Evolutionary conservation across 2,329 filamentous ascomycete genomes (phyloP), one percentile per base, ranked within the genome.

Genomic region (Ophiostoma ips): DNA sequence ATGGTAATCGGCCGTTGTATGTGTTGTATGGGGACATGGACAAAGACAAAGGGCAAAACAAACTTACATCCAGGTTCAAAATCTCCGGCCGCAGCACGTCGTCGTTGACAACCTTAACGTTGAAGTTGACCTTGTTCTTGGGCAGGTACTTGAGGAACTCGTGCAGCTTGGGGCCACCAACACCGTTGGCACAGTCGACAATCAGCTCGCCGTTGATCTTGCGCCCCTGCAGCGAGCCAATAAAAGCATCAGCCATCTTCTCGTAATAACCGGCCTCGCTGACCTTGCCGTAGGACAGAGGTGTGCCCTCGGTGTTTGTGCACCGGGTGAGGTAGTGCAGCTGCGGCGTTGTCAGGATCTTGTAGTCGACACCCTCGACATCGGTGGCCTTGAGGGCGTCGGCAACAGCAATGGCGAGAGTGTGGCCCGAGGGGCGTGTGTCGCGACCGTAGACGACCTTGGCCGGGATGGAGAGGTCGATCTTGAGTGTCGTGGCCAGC

Each of bases 151-250:
- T 95, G 60, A 95, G 74, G 55, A 96, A 73, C 65, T 95, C 87
- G 55, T 73, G 72, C 58, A 98, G 71, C 70, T 95, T 95, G 37
- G 90, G 89, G 3, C 87, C 92, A 58, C 92, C 92, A 52, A 98
- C 88, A 60, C 92, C 92, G 61, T 98, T 98, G 60, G 92, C 92
- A 64, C 90, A 95, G 66, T 98, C 92, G 13, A 98, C 87, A 7
- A 81, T 86, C 55, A 98, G 71, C 51, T 76, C 67, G 6, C 88
- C 88, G 48, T 77, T 71, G 38, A 87, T 72, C 64, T 83, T 89
- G 59, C 80, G 81, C 55, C 84, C 80, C 58, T 81, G 79, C 67
- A 95, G 83, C 50, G 90, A 85, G 55, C 79, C 80, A 63, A 84
- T 83, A 68, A 95, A 95, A 19, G 92, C 89, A 52, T 79, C 75